Percentiles rank a stretch among this genome's conserved stretches.
phyloP scores from a whole-genome alignment of 2,329 filamentous ascomycete genomes.

The Camillea tinctor region DNA sequence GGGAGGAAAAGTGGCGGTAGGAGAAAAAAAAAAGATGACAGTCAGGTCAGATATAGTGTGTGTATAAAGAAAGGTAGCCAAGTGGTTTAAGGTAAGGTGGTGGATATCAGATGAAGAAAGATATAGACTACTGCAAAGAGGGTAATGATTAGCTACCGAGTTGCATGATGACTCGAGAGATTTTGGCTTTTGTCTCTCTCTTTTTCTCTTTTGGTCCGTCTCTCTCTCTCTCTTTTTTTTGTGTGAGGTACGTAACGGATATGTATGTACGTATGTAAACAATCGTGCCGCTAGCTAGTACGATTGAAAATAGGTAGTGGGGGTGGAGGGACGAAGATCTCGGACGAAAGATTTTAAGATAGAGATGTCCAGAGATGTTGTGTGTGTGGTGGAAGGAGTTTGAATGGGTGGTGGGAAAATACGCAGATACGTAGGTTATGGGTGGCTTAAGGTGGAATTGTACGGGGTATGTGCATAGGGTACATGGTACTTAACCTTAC shows the following conservation, averaged over 20 bases:
- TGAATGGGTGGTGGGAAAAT: background rate
- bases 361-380: background rate
- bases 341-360: background rate
- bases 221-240: background rate
- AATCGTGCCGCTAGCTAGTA: background rate
- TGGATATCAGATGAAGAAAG: slow-evolving; percentile 2
- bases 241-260: background rate
- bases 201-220: too few relatives aligned
- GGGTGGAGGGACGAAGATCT: background rate
- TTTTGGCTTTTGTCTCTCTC: too few relatives aligned
- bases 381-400: background rate
- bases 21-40: background rate
- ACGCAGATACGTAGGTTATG: background rate
- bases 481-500: background rate
- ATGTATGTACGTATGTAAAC: background rate
- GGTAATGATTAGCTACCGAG: background rate
- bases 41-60: background rate
- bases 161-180: background rate
- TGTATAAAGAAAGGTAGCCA: slow-evolving; percentile 5
- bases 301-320: background rate
- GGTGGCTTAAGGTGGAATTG: background rate
- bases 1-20: background rate
- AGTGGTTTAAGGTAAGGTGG: slow-evolving; percentile 6
- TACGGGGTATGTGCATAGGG: background rate
- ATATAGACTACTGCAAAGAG: background rate